Evolutionary conservation across 1,284 basidiomycete genomes (phyloP), one percentile per base, ranked within the genome.

Genomic region (Takashimella koratensis): DNA sequence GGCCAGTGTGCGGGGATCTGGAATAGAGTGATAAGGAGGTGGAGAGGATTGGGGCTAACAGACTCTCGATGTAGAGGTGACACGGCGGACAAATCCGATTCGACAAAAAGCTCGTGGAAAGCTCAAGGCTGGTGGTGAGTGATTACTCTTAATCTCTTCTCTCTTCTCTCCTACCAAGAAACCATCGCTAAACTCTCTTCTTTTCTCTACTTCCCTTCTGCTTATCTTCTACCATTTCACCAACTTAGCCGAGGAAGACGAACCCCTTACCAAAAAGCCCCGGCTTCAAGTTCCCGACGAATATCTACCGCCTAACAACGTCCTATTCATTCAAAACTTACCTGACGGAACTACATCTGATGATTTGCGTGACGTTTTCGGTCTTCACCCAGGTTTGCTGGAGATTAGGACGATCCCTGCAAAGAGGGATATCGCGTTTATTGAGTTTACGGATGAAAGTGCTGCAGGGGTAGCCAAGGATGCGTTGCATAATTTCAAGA

Each of bases 261-360:
- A 27, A 83, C 55, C 58, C 20, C 43, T 59, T 45, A 63, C 62
- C 47, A 73, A 76, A 60, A 68, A 71, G 53, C 67, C 87, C 27
- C 84, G 86, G 62, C 86, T 98, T 60, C 89, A 92, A 72, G 94
- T 96, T 89, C 94, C 96, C 26, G 95, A 99, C 86, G 95, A 98
- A 76, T 98, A 98, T 77, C 83, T 98, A 6, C 96, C 96, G 3
- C 95, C 95, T 26, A 98, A 99, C 87, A 93, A 93, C 75, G 95
- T 98, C 77, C 83, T 99, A 52, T 99, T 99, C 82, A 75, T 98
- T 61, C 95, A 99, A 78, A 96, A 96, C 74, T 80, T 96, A 25
- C 92, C 92, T n/a, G 77, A 78, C 49, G 90, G 92, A 67, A 87
- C 78, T 63, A 90, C 86, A 50, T 91, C 94, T 71, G 91, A 94